Percentiles rank a stretch among this genome's conserved stretches.
Evolutionary conservation across 352 stramenopile genomes (phyloP).

Genomic region (Thraustochytrium striatum): DNA sequence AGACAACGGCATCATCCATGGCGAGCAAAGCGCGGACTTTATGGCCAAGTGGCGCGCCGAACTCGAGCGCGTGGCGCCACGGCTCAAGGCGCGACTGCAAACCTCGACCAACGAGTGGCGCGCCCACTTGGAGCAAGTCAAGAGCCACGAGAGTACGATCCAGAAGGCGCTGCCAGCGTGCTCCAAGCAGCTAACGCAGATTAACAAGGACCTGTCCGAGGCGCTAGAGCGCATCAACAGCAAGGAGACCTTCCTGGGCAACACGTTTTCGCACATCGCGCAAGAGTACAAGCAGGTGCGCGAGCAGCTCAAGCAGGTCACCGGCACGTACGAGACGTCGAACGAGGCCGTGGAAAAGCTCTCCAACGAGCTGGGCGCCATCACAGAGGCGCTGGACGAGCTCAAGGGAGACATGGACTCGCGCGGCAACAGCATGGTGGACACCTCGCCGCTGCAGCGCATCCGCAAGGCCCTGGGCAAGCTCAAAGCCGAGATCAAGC

Average conservation of each 20-base stretch:
- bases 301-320: conserved; percentile 53
- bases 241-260: conserved; percentile 66
- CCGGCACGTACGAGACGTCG: conserved; percentile 49
- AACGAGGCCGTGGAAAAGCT: conserved; percentile 54
- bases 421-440: conserved; percentile 60
- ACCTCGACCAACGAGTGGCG: conserved; percentile 60
- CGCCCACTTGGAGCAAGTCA: conserved; percentile 61
- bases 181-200: conserved; percentile 50
- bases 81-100: conserved; percentile 49
- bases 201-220: conserved; percentile 56
- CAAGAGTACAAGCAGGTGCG: conserved; percentile 59
- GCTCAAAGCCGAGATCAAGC: conserved; percentile 60
- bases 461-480: conserved; percentile 65
- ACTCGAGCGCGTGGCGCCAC: conserved; percentile 61
- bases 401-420: conserved; percentile 61
- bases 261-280: conserved; percentile 57
- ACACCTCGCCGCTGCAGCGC: conserved; percentile 62
- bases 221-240: conserved; percentile 57
- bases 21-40: conserved; percentile 57
- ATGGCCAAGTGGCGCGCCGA: conserved; percentile 61
- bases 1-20: conserved; percentile 37
- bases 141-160: conserved; percentile 51
- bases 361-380: conserved; percentile 57
- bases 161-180: conserved; percentile 52
- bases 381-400: conserved; percentile 62